Evolutionary conservation across 140 eudicot species (phyloP), one percentile per base, ranked within the genome.

Genomic region (Oenanthe javanica): DNA sequence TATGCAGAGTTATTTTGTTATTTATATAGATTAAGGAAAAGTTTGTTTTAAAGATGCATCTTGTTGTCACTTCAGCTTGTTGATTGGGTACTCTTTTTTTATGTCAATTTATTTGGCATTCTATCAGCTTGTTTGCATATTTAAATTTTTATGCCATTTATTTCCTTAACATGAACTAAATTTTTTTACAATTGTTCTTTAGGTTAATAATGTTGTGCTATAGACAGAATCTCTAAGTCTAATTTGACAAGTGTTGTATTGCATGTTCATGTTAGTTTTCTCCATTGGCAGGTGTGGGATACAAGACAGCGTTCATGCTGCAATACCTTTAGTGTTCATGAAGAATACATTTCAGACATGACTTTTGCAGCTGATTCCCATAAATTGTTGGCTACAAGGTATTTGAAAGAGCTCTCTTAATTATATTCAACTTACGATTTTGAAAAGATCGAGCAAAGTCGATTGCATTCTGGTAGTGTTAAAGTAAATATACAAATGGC

Each of bases 251-350:
- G 16, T 19, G 2, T 64, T 48, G 38, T 23, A 75, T 48, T 47
- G 40, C 46, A 48, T n/a, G 54, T 48, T 66, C 45, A 19, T 40
- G 49, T 47, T 13, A 31, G 63, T 57, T 77, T 85, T 76, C n/a
- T 46, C 72, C 38, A 12, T 63, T 46, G 40, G 80, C 82, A 95
- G 99, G 97, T 92, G 36, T 96, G 99, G 99, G 99, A 96, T 83
- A 96, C 99, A 45, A 86, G 99, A 72, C 99, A 96, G 82, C 99
- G 89, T 25, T 72, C 99, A 21, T 96, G 97, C 87, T 88, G 93
- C 84, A 89, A 87, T 80, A 48, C 97, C 21, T 96, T 91, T 86
- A 78, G 86, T 79, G 96, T 85, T 72, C 99, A 96, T 42, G 96
- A 91, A 81, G 99, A 96, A 79, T 93, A 91, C 85, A 89, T 96